Percentiles rank a stretch among this genome's conserved stretches.
phyloP scores from a whole-genome alignment of 306 rosid genomes.

The Boehmeria nivea region DNA sequence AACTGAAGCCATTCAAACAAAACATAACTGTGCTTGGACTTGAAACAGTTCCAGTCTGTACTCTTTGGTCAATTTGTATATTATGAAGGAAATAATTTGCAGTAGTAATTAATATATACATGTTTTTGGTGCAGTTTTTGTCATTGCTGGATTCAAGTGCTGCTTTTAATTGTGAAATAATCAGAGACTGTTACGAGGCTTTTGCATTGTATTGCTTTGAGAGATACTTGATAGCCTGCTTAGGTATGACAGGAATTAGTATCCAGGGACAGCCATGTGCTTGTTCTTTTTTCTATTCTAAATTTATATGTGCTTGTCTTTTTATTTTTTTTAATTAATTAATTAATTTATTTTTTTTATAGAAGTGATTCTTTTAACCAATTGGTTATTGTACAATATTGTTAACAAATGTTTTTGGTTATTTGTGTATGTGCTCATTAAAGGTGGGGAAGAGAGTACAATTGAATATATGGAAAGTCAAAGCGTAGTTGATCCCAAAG shows the following conservation, averaged over 20 bases:
- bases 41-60: too few relatives aligned
- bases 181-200: constrained; percentile 97
- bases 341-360: too few relatives aligned
- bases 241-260: constrained; percentile 57
- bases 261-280: neutral
- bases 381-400: neutral
- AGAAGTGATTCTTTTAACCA: neutral
- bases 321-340: too few relatives aligned
- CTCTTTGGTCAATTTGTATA: too few relatives aligned
- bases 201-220: constrained; percentile 98
- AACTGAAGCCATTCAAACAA: too few relatives aligned
- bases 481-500: constrained; percentile 51
- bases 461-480: constrained; percentile 80
- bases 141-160: constrained; percentile 82
- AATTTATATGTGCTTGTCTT: too few relatives aligned
- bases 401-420: constrained; percentile 9
- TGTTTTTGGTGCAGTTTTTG: constrained; percentile 61
- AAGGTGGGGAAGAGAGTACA: constrained; percentile 93
- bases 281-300: neutral
- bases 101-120: too few relatives aligned
- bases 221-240: constrained; percentile 94
- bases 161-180: constrained; percentile 89
- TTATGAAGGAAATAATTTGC: too few relatives aligned
- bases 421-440: constrained; percentile 17
- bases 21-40: too few relatives aligned